Conservation (phyloP, 1,139 yeast genomes). For the Keqinozyma sinolaborantium region DNA sequence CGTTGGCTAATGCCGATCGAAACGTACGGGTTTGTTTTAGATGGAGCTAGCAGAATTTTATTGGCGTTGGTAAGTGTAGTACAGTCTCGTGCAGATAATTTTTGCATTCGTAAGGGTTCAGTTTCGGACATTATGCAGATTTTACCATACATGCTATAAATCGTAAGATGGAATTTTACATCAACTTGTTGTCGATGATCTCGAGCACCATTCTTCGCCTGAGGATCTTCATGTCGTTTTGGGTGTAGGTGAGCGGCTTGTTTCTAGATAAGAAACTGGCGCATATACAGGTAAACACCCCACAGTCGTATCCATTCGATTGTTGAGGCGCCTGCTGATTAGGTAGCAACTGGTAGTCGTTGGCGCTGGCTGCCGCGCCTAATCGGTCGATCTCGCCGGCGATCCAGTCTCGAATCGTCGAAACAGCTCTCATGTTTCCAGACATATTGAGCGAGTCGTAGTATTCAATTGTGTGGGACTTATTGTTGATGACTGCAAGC, state of each 20-base stretch:
- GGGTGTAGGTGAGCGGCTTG: conserved; percentile 50
- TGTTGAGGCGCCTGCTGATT: conserved; percentile 73
- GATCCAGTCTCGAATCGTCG: conserved; percentile 57
- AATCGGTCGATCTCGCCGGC: conserved; percentile 49
- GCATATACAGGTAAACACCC: conserved; percentile 85
- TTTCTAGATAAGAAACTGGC: conserved; percentile 58
- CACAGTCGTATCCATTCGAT: conserved; percentile 90
- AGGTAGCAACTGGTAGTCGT: conserved; percentile 27
- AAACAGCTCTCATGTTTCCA: conserved; percentile 49
- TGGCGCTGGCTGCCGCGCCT: conserved; percentile 30
- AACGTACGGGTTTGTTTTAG: no score
- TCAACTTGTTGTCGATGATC: conserved; percentile 21
- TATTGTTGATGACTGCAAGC: conserved; percentile 71
- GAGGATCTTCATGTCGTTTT: conserved; percentile 65
- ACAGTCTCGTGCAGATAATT: no score
- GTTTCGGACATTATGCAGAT: no score
- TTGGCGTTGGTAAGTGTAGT: no score
- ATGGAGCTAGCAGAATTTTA: no score
- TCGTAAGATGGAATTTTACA: no score
- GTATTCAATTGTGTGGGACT: conserved; percentile 55
- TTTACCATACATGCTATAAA: no score
- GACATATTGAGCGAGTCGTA: conserved; percentile 71
- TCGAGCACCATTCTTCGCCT: conserved; percentile 70
- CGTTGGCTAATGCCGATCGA: no score
- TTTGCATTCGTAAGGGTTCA: no score